Percentiles rank a stretch among this genome's conserved stretches.
These are phyloP conservation scores for Claviceps sp. DNA, from an alignment of 2,329 filamentous ascomycete species.

Conservation along the genomic window DNA sequence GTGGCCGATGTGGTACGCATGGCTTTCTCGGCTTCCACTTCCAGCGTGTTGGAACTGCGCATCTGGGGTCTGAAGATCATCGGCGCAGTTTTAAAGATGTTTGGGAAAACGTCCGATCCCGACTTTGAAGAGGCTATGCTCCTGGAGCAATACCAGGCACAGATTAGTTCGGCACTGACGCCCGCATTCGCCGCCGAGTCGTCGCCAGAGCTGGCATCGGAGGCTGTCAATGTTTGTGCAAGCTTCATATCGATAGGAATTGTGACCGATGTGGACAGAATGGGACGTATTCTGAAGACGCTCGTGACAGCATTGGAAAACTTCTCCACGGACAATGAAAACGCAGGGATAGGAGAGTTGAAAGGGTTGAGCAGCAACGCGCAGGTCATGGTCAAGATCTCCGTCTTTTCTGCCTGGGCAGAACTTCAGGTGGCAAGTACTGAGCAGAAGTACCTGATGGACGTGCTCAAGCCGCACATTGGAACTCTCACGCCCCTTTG, in stretches of 20 bases:
- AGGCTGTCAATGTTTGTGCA: slow-evolving; percentile 95
- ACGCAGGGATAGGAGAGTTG: slow-evolving; percentile 80
- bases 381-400: slow-evolving; percentile 96
- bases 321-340: slow-evolving; percentile 70
- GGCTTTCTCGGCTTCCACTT: slow-evolving; percentile 94
- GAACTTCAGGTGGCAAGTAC: slow-evolving; percentile 89
- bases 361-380: slow-evolving; percentile 90
- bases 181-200: slow-evolving; percentile 94
- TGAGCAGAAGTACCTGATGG: slow-evolving; percentile 77
- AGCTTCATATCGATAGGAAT: slow-evolving; percentile 95
- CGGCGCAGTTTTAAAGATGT: slow-evolving; percentile 85
- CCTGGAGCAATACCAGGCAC: slow-evolving; percentile 94
- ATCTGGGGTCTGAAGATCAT: slow-evolving; percentile 91
- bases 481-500: slow-evolving; percentile 82
- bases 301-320: slow-evolving; percentile 84
- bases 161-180: slow-evolving; percentile 92
- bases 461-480: slow-evolving; percentile 83
- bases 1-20: slow-evolving; percentile 91
- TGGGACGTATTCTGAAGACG: slow-evolving; percentile 94
- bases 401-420: slow-evolving; percentile 93
- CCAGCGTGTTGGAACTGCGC: slow-evolving; percentile 76
- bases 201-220: slow-evolving; percentile 85
- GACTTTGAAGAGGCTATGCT: slow-evolving; percentile 96
- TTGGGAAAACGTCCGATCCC: slow-evolving; percentile 87
- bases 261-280: slow-evolving; percentile 93